These are phyloP conservation scores for Coccinonectria pachysandricola DNA, from an alignment of 2,329 filamentous ascomycete genomes.

Conservation along the genomic window DNA sequence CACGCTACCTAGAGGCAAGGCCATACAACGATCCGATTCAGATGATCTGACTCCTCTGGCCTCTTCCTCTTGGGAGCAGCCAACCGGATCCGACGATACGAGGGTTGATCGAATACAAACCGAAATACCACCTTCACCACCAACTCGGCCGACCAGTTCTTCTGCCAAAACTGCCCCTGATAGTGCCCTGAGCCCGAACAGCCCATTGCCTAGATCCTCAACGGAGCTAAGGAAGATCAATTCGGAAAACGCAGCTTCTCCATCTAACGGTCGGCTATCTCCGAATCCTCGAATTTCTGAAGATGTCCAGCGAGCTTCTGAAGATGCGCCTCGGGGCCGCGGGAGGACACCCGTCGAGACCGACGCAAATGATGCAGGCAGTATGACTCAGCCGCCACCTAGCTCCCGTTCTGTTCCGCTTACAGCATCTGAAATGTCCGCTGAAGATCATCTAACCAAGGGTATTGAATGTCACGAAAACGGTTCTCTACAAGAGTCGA, in stretches of 20 bases:
- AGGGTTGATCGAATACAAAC: constrained; percentile 31
- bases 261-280: constrained; percentile 31
- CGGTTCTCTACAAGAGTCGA: constrained; percentile 83
- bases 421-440: constrained; percentile 58
- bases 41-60: constrained; percentile 41
- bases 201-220: constrained; percentile 33
- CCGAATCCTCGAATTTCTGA: constrained; percentile 35
- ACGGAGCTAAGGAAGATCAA: constrained; percentile 41
- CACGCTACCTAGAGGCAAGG: constrained; percentile 70
- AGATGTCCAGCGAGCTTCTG: constrained; percentile 33
- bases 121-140: constrained; percentile 50
- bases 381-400: constrained; percentile 34
- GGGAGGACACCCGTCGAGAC: constrained; percentile 37
- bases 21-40: constrained; percentile 57
- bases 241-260: constrained; percentile 31
- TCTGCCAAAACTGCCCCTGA: constrained; percentile 31
- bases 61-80: constrained; percentile 56
- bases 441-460: constrained; percentile 82
- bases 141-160: constrained; percentile 49
- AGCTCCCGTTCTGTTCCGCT: constrained; percentile 39
- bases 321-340: constrained; percentile 39
- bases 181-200: constrained; percentile 21
- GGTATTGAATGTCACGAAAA: constrained; percentile 85
- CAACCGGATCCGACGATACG: constrained; percentile 30
- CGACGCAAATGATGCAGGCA: constrained; percentile 43